phyloP scores from a whole-genome alignment of 371 early-diverging fungal species.

The Mortierella sp. region DNA sequence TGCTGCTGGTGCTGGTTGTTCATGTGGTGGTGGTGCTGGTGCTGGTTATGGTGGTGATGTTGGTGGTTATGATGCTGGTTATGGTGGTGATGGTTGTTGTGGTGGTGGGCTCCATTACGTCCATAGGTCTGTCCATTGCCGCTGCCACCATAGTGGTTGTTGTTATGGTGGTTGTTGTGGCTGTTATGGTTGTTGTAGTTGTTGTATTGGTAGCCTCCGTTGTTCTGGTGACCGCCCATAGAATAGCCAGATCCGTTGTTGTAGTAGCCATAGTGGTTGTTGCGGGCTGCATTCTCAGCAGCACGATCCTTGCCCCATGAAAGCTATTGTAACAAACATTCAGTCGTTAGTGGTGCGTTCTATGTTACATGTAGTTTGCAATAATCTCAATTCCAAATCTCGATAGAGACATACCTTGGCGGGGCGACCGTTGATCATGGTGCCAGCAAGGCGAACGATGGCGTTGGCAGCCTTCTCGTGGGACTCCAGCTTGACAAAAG shows the following conservation, averaged over 20 bases:
- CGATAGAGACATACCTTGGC: slow-evolving; percentile 64
- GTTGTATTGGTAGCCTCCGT: slow-evolving; percentile 45
- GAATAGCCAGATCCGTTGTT: slow-evolving; percentile 45
- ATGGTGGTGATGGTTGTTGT: slow-evolving; percentile 39
- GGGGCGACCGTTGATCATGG: slow-evolving; percentile 78
- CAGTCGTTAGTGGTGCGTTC: background rate
- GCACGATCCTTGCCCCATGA: slow-evolving; percentile 93
- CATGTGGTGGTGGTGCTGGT: slow-evolving; percentile 25
- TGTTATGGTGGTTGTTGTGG: slow-evolving; percentile 26
- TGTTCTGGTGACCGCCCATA: slow-evolving; percentile 53
- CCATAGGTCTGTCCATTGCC: slow-evolving; percentile 44
- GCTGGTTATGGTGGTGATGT: slow-evolving; percentile 24
- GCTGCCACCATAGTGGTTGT: slow-evolving; percentile 37
- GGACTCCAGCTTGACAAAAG: slow-evolving; percentile 89
- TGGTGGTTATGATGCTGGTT: slow-evolving; percentile 30
- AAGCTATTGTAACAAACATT: slow-evolving; percentile 60
- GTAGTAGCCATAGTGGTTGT: slow-evolving; percentile 51
- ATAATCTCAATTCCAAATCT: background rate
- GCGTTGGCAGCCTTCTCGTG: slow-evolving; percentile 92
- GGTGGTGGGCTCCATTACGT: slow-evolving; percentile 28
- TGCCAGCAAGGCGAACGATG: slow-evolving; percentile 83
- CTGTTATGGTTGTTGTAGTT: slow-evolving; percentile 32
- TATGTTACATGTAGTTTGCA: too few species aligned
- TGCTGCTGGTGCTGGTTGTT: slow-evolving; percentile 25
- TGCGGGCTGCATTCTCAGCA: slow-evolving; percentile 57